A percentile compares a stretch with the other conserved stretches of the same genome.
Conservation (phyloP, 2,329 filamentous ascomycete species). For the Colletotrichum godetiae region DNA sequence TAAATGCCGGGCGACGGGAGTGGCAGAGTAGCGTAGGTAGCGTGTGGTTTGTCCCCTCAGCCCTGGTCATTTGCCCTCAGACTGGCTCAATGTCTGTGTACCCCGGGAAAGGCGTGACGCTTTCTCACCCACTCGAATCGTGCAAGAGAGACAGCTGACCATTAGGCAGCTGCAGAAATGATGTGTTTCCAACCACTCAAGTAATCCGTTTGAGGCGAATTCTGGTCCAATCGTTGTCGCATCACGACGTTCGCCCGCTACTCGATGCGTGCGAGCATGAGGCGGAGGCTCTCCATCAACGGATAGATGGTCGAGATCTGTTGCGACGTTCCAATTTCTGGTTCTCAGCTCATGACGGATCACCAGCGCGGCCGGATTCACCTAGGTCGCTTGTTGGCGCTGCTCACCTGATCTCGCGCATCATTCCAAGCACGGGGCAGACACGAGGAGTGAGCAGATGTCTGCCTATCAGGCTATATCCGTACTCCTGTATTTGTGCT, state of each 20-base stretch:
- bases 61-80: constrained; percentile 22
- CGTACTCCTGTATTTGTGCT: not conserved
- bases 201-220: constrained; percentile 26
- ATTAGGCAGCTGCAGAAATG: constrained; percentile 30
- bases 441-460: not conserved
- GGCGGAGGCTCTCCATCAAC: not conserved
- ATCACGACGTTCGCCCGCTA: constrained; percentile 1
- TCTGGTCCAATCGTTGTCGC: constrained; percentile 33
- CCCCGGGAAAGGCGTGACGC: constrained; percentile 14
- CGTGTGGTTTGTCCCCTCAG: not conserved
- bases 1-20: constrained; percentile 9
- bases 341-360: not conserved
- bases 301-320: not conserved
- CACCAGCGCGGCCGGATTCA: not conserved
- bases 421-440: not conserved
- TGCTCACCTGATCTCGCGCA: not conserved
- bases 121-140: constrained; percentile 21
- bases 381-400: not conserved
- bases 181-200: constrained; percentile 33
- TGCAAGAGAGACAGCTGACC: constrained; percentile 28
- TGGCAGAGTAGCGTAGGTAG: not conserved
- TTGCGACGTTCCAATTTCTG: not conserved
- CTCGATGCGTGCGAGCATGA: not conserved
- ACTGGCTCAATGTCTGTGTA: constrained; percentile 25
- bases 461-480: not conserved